Evolutionary conservation across 1,139 yeast genomes (phyloP), one percentile per base, ranked within the genome.

Genomic region (Suhomyces taliae): DNA sequence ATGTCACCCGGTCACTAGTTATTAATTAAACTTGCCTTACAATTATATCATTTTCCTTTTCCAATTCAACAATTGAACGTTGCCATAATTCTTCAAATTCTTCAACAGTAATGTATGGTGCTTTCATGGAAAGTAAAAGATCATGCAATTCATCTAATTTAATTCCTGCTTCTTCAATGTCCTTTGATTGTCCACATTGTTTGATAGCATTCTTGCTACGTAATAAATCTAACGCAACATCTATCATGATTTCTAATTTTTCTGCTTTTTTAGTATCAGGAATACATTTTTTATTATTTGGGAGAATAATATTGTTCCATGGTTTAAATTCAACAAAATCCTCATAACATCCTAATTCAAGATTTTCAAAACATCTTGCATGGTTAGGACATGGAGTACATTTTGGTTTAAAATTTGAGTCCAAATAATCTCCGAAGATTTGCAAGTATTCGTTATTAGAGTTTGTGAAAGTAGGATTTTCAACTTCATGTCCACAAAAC

Each of bases 51-150:
- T 88, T 85, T 67, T 87, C 89, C 49, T 78, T 75, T 55, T 82
- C 81, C 56, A 91, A 74, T 56, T 84, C 87, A 40, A 74, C 67
- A 8, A 85, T 61, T 8, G 89, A 87, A 56, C 82, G 78, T 31
- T 64, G 62, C 97, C 97, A 91, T 52, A 90, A 75, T 49, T 85
- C 89, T 54, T 87, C 85, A 67, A 90, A 91, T 55, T 89, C 95
- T 40, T 82, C 85, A 43, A 73, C 78, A n/a, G 82, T 73, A 36
- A 88, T 77, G 53, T 80, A 75, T 9, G 85, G 76, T 2, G 83
- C 79, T 65, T 82, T 74, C 78, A 81, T 70, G 9, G 79, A 75
- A 48, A 78, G 72, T 52, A 87, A 73, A 43, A 83, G 73, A 46
- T 81, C 81, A 60, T 83, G 83, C 38, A 87, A 66, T 44, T 84